phyloP scores from a whole-genome alignment of 202 grass and related monocot genomes.

The Musa balbisiana region DNA sequence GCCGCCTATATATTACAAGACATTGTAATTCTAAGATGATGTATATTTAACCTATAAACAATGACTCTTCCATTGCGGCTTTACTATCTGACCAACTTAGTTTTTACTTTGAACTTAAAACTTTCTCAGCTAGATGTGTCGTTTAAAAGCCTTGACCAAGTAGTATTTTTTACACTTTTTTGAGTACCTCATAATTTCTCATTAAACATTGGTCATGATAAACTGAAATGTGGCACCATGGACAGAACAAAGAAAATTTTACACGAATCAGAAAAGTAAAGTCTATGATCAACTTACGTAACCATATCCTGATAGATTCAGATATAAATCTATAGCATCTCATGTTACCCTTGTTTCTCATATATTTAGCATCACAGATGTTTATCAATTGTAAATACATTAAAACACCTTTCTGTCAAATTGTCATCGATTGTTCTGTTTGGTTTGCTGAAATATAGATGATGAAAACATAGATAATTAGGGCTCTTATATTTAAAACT shows the following conservation, averaged over 20 bases:
- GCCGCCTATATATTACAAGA: neutral
- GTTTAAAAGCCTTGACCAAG: neutral
- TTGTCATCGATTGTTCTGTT: neutral
- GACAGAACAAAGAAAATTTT: neutral
- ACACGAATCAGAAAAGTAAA: neutral
- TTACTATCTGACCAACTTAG: neutral
- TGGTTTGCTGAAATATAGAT: neutral
- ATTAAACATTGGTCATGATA: neutral
- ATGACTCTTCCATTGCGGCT: neutral
- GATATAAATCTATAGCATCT: too few relatives aligned
- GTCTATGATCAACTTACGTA: neutral
- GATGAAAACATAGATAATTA: neutral
- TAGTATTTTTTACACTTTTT: neutral
- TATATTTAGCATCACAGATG: too few relatives aligned
- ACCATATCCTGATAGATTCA: neutral
- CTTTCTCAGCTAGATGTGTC: neutral
- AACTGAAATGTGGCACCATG: neutral
- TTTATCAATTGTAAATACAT: neutral
- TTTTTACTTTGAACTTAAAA: neutral
- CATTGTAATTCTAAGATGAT: neutral
- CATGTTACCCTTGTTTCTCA: too few relatives aligned
- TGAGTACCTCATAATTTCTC: neutral
- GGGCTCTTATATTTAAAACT: neutral
- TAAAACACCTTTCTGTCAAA: neutral
- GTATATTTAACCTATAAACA: neutral